Evolutionary conservation across 2,329 filamentous ascomycete genomes (phyloP).

Genomic region (Phialocephala sp.): DNA sequence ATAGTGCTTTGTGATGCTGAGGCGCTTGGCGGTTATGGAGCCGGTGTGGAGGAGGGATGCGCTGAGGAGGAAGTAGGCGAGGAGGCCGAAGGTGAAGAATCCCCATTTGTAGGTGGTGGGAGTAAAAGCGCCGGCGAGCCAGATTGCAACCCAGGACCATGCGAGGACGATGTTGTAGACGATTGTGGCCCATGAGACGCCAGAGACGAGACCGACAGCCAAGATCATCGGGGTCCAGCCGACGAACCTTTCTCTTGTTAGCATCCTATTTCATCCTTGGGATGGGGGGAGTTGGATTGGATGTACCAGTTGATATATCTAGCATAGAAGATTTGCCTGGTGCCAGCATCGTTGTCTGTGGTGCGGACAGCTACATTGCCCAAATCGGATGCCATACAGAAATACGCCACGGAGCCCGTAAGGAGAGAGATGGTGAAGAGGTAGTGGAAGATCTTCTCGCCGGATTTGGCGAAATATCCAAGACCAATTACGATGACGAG

Average conservation of each 20-base stretch:
- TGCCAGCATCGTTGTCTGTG: constrained; percentile 56
- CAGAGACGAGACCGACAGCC: constrained; percentile 66
- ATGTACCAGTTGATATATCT: constrained; percentile 65
- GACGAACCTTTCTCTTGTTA: constrained; percentile 45
- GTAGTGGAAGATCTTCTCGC: constrained; percentile 63
- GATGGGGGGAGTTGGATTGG: neutral
- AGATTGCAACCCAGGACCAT: constrained; percentile 68
- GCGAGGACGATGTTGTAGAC: constrained; percentile 65
- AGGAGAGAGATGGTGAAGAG: constrained; percentile 63
- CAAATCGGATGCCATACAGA: constrained; percentile 68
- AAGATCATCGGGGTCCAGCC: constrained; percentile 58
- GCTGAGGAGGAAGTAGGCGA: constrained; percentile 62
- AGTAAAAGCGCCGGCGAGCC: constrained; percentile 68
- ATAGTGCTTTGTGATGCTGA: constrained; percentile 62
- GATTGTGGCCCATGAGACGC: constrained; percentile 67
- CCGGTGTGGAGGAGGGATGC: constrained; percentile 63
- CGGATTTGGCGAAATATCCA: constrained; percentile 55
- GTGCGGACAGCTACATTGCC: constrained; percentile 64
- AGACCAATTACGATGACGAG: constrained; percentile 59
- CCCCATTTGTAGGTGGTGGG: constrained; percentile 69
- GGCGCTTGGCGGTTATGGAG: constrained; percentile 57
- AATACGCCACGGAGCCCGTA: constrained; percentile 68
- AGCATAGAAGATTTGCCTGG: constrained; percentile 67
- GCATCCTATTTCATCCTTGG: neutral
- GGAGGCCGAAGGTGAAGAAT: constrained; percentile 63